Evolutionary conservation across 345 rosid genomes (phyloP), one percentile per base, ranked within the genome.

Genomic region (Barbarea vulgaris): DNA sequence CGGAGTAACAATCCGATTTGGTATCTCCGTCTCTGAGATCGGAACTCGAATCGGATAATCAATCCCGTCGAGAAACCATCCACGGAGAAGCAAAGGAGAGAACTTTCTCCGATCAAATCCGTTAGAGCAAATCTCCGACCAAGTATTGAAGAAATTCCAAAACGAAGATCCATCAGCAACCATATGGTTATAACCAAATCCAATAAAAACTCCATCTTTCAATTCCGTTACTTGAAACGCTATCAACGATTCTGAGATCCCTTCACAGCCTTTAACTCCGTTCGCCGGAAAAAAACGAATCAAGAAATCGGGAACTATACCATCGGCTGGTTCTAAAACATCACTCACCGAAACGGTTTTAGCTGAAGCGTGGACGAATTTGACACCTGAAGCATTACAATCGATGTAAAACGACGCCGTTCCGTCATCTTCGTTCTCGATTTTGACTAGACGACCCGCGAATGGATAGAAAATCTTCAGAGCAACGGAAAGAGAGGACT

Each of bases 101-200:
- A n/a, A 21, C 2, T 10, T 25, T 44, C 7, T 67, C 70, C 12
- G 77, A 11, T 21, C 9, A 6, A 50, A 30, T 27, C 81, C n/a
- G 55, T 73, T n/a, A 61, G 27, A 72, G 36, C 77, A 82, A 61
- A 82, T 82, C 44, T 79, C 66, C 33, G 85, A 76, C 85, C 85
- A 82, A 42, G 81, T 72, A 3, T 83, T 83, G 36, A 81, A 51
- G 56, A 83, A 83, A 52, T 53, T 60, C 86, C 83, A 83, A 5
- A 81, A 83, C 0, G 83, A 78, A 7, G 78, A 28, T 13, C 84
- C 84, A 53, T 83, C 86, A 0, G 46, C 81, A 18, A 76, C 67
- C 18, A 46, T 6, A 30, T 83, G 86, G 9, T 79, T 83, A 7
- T 59, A 53, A 6, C 76, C 72, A 55, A 51, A 67, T 7, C 74